Evolutionary conservation across 164 flowering plant genomes (phyloP).

Genomic region (Aristolochia contorta): DNA sequence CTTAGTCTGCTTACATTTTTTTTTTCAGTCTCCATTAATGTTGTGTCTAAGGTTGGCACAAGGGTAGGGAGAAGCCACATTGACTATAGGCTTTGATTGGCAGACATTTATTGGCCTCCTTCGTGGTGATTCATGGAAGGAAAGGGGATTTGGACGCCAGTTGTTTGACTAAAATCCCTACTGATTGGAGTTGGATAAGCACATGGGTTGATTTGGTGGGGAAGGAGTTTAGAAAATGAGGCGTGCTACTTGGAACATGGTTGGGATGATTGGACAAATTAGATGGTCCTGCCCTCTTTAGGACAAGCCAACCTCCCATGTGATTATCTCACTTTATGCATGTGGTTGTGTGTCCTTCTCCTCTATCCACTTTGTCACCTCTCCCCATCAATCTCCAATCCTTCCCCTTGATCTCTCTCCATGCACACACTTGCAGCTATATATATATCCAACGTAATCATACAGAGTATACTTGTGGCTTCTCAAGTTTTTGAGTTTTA

Average conservation of each 20-base stretch:
- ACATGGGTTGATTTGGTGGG: slow-evolving; percentile 24
- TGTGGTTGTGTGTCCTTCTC: slow-evolving; percentile 22
- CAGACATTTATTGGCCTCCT: background rate
- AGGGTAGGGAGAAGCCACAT: background rate
- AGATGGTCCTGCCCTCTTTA: slow-evolving; percentile 18
- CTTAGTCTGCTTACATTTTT: too few species aligned
- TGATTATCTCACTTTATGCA: slow-evolving; percentile 30
- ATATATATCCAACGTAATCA: too few species aligned
- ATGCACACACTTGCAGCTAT: too few species aligned
- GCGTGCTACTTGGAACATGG: slow-evolving; percentile 21
- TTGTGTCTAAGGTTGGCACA: background rate
- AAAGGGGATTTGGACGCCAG: background rate
- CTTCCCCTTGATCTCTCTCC: background rate
- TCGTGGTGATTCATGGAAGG: background rate
- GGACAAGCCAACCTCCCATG: slow-evolving; percentile 34
- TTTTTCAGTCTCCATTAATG: too few species aligned
- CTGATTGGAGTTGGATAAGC: slow-evolving; percentile 2
- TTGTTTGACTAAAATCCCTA: slow-evolving; percentile 6
- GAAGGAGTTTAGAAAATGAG: slow-evolving; percentile 9
- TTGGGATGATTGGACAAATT: slow-evolving; percentile 20
- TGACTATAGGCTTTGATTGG: background rate
- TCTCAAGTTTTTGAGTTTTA: too few species aligned
- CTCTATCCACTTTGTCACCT: background rate
- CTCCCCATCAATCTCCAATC: background rate
- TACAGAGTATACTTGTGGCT: too few species aligned